phyloP scores from a whole-genome alignment of 2,329 filamentous ascomycete species.

The Venturiaceae sp. region DNA sequence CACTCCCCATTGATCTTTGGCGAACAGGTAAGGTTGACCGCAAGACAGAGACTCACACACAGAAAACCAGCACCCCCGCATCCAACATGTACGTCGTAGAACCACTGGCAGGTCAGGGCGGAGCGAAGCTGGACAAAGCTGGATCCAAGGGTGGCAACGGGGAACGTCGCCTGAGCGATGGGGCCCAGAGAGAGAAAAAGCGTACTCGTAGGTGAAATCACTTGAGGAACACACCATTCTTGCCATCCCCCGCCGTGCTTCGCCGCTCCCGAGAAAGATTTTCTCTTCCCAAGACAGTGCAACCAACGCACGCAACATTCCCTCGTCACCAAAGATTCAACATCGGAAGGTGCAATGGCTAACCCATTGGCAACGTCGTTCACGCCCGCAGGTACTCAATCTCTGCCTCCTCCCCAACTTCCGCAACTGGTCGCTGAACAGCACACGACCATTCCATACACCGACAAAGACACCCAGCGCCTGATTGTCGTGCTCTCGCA shows the following conservation, averaged over 20 bases:
- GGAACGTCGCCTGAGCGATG: background rate
- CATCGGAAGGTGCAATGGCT: background rate
- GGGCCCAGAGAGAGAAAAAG: background rate
- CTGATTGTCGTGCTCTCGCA: conserved; percentile 95
- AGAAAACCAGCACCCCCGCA: background rate
- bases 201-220: background rate
- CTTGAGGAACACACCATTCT: background rate
- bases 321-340: background rate
- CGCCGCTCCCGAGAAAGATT: background rate
- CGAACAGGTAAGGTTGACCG: background rate
- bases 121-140: background rate
- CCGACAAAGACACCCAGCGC: conserved; percentile 83
- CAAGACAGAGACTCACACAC: background rate
- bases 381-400: conserved; percentile 54
- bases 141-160: background rate
- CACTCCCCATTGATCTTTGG: background rate
- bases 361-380: background rate
- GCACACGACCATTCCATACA: conserved; percentile 69
- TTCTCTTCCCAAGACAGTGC: background rate
- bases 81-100: background rate
- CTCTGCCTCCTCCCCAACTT: conserved; percentile 80
- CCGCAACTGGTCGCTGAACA: conserved; percentile 92
- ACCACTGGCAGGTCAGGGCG: background rate
- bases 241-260: background rate
- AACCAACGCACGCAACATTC: background rate